Conservation (phyloP, 352 stramenopile genomes). For the Pilasporangium apinafurcum region DNA sequence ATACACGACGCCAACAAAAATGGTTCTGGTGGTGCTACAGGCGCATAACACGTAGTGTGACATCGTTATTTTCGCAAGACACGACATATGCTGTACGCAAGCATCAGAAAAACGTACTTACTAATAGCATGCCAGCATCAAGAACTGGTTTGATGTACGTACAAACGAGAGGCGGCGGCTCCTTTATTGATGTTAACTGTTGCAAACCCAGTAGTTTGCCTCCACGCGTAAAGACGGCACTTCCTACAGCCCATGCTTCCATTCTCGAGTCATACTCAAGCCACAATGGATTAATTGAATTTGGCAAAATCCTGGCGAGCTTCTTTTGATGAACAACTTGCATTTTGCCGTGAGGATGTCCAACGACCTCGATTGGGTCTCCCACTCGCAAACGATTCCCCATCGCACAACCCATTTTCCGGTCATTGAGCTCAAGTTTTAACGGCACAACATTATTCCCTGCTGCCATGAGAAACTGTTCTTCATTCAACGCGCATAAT, state of each 20-base stretch:
- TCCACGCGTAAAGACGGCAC: constrained; percentile 45
- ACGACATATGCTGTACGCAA: background rate
- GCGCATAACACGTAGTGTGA: too few relatives aligned
- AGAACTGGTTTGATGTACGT: constrained; percentile 58
- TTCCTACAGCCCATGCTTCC: constrained; percentile 30
- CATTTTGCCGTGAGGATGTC: constrained; percentile 46
- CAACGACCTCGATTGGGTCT: constrained; percentile 42
- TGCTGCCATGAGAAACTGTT: constrained; percentile 35
- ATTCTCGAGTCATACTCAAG: constrained; percentile 36
- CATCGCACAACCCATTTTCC: constrained; percentile 42
- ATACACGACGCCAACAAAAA: constrained; percentile 49
- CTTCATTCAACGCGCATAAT: constrained; percentile 47
- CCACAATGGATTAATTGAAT: constrained; percentile 44
- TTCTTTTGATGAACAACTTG: constrained; percentile 35
- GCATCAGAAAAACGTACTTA: constrained; percentile 49
- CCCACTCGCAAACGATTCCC: constrained; percentile 11
- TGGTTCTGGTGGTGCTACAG: constrained; percentile 39
- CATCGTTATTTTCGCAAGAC: background rate
- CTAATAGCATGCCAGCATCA: constrained; percentile 22
- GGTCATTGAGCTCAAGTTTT: constrained; percentile 42
- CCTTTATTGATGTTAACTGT: constrained; percentile 25
- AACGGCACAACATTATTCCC: constrained; percentile 38
- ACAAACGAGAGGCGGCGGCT: constrained; percentile 20
- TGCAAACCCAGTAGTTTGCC: constrained; percentile 56
- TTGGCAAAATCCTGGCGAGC: constrained; percentile 30